Base-by-base conservation (phyloP, 495 filamentous ascomycete genomes). In the Hypomontagnella monticulosa region DNA sequence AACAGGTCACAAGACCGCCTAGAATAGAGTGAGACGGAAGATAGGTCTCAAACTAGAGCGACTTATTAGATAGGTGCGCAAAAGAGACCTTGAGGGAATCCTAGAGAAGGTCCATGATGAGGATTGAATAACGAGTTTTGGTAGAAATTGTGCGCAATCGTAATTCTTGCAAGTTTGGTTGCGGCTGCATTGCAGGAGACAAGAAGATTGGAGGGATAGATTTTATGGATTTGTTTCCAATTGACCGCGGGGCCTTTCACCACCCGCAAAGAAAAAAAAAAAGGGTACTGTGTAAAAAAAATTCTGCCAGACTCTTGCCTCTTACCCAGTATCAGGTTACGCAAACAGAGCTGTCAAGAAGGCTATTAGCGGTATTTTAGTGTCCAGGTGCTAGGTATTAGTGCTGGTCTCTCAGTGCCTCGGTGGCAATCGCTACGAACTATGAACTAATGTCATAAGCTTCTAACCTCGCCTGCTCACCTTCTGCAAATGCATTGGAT, bases 91-190 rank as follows among this genome's bases (percentile, higher is more conserved):
- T 41, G 5, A 27, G 30, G 23, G 36, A 57, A 40, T 52, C 47
- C 53, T 67, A 73, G 52, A 73, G 71, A 63, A 66, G 65, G 57
- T 69, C 58, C 71, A 73, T 73, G 51, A 10, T 58, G 69, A 67
- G 62, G 57, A 44, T 27, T 32, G 14, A 52, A 53, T 59, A 58
- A 49, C 61, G 61, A 63, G 44, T 60, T 67, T 65, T 71, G 15
- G 52, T 47, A 15, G 19, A 49, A 61, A 56, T 42, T 67, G 64
- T 67, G 64, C 64, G 58, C 48, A 46, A 62, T 62, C 33, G 36
- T 37, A 38, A 40, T 51, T 52, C 34, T 47, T 62, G 48, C 33
- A 57, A 67, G 48, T 67, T 18, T 67, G 57, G 58, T 57, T 53
- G 48, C 42, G 10, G 53, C 57, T 67, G 57, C 64, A 67, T 37